Base-by-base conservation (phyloP, 805 yeast species). In the Starmera quercuum region DNA sequence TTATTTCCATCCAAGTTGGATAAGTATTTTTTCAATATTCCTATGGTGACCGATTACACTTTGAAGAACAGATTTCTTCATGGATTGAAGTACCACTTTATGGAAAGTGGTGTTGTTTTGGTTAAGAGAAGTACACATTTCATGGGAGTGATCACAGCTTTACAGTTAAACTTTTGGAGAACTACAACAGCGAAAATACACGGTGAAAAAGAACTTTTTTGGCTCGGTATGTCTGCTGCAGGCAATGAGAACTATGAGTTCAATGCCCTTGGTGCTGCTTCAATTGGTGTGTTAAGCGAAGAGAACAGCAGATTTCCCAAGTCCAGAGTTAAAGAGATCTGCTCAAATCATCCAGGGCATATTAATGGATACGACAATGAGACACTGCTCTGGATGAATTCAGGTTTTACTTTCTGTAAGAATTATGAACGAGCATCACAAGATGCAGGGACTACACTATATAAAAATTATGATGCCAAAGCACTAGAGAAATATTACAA, bases 301-400 rank as follows among this genome's bases (percentile, higher is more conserved):
- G 26, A 31, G n/a, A 29, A 38, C 39, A 51, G 38, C 37, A 26
- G 36, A 5, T 39, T 38, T 35, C 36, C 39, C 19, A 31, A 41
- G 19, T 35, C 51, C 1, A 19, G 23, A 6, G 36, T 49, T 0
- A 35, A 57, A 23, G 79, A 73, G 47, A 42, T 75, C 12, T 75
- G 82, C 43, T 67, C 79, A 1, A 73, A 73, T 23, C 81, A 75
- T 46, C 83, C 83, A 2, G 80, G 74, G 3, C 83, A 76, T 48
- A 49, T 76, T 9, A 53, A 53, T 29, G 76, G 69, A 33, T 61
- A 58, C 27, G 77, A 72, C 48, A 50, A 63, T 30, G 54, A 54
- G 25, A 60, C 70, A 1, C 46, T 66, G 31, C 46, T 78, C 4
- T 81, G 87, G 86, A 64, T 79, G 30, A 80, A 81, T 46, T 80